phyloP scores from a whole-genome alignment of 2,329 filamentous ascomycete species.

The Cordyceps pruinosa region DNA sequence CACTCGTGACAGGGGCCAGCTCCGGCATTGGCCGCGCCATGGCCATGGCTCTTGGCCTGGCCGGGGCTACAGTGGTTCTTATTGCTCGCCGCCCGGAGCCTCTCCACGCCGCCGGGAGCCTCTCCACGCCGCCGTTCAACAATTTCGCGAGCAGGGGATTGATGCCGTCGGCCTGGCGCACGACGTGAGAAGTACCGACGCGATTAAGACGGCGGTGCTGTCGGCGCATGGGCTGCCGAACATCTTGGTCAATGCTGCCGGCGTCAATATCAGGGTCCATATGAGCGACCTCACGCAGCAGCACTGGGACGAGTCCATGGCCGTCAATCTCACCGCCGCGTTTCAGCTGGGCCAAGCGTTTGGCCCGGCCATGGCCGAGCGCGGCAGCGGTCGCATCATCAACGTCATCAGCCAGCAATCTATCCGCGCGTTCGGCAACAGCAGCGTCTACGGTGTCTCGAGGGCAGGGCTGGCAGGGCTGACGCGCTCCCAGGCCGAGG shows the following conservation, averaged over 20 bases:
- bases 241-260: slow-evolving; percentile 28
- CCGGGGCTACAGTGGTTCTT: slow-evolving; percentile 25
- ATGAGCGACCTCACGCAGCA: slow-evolving; percentile 23
- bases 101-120: slow-evolving; percentile 19
- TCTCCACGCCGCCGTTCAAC: slow-evolving; percentile 19
- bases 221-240: slow-evolving; percentile 19
- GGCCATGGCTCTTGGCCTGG: slow-evolving; percentile 23
- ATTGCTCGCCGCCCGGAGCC: slow-evolving; percentile 26
- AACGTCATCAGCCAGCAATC: slow-evolving; percentile 28
- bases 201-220: slow-evolving; percentile 19
- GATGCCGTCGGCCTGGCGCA: slow-evolving; percentile 18
- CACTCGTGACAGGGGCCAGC: slow-evolving; percentile 28
- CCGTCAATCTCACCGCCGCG: slow-evolving; percentile 27
- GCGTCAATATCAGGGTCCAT: slow-evolving; percentile 24
- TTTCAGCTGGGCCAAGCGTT: slow-evolving; percentile 27
- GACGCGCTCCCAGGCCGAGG: slow-evolving; percentile 28
- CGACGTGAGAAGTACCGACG: slow-evolving; percentile 17
- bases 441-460: slow-evolving; percentile 27
- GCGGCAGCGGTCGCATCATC: slow-evolving; percentile 27
- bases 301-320: slow-evolving; percentile 26
- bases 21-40: slow-evolving; percentile 29
- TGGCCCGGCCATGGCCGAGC: slow-evolving; percentile 25
- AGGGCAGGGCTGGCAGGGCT: slow-evolving; percentile 26
- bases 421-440: slow-evolving; percentile 26
- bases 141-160: slow-evolving; percentile 21